Conservation (phyloP, 225 moss, liverwort and hornwort species). For the Asterella californica region DNA sequence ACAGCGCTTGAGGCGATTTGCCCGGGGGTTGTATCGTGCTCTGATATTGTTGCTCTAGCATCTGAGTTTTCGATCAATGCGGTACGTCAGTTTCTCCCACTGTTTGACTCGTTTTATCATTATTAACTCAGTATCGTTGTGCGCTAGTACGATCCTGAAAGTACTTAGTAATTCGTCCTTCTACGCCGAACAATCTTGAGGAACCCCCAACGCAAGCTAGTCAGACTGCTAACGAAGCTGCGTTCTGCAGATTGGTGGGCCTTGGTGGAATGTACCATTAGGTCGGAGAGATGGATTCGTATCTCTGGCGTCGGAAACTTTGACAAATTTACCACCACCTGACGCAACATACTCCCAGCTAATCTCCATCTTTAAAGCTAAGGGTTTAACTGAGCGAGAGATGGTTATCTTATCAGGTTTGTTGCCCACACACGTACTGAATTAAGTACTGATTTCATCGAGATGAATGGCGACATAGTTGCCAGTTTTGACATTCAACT, state of each 20-base stretch:
- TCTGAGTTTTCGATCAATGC: slow-evolving; percentile 55
- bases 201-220: not conserved
- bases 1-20: slow-evolving; percentile 59
- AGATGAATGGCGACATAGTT: too few species aligned
- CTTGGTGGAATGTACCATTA: slow-evolving; percentile 29
- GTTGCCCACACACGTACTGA: not conserved
- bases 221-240: not conserved
- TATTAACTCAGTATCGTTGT: not conserved
- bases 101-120: not conserved
- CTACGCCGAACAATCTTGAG: not conserved
- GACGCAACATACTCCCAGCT: slow-evolving; percentile 24
- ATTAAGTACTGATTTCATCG: too few species aligned
- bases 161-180: not conserved
- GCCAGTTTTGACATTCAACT: not conserved
- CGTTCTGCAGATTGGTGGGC: slow-evolving; percentile 33
- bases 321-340: slow-evolving; percentile 34
- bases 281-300: slow-evolving; percentile 40
- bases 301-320: slow-evolving; percentile 33
- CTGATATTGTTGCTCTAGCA: slow-evolving; percentile 68
- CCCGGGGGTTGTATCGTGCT: slow-evolving; percentile 74
- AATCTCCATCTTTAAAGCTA: slow-evolving; percentile 29
- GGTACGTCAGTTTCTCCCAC: slow-evolving; percentile 29
- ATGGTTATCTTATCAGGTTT: slow-evolving; percentile 42
- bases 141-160: not conserved
- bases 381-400: slow-evolving; percentile 28